Base-by-base conservation (phyloP, 2,329 filamentous ascomycete genomes). In the Xylaria hypoxylon region DNA sequence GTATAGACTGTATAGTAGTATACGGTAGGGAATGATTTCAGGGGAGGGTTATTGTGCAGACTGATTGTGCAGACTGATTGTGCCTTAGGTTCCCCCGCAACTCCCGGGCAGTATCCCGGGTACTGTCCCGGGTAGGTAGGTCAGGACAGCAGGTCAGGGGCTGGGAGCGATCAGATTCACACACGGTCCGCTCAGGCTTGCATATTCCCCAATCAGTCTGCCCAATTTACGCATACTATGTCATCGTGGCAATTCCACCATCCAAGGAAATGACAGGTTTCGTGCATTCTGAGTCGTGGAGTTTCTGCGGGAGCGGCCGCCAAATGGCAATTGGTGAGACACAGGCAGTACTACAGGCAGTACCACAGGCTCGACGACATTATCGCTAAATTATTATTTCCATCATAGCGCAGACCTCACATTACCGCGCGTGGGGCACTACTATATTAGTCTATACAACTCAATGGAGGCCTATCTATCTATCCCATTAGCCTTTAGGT, bases 341-440 rank as follows among this genome's bases (percentile, higher is more conserved):
- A 42, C 45, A 15, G 15, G 59, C 51, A n/a, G n/a, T n/a, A n/a
- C n/a, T n/a, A n/a, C n/a, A n/a, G n/a, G n/a, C n/a, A n/a, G n/a
- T n/a, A n/a, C n/a, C n/a, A n/a, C n/a, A 15, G 15, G 59, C 51
- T 62, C 52, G 51, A 66, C 59, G 31, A 44, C 56, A 57, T 60
- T 50, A 53, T 42, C 48, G 50, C 55, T 55, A 62, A 50, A 42
- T 47, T 13, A 42, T 47, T 13, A 55, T 56, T 56, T 52, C 24
- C 38, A 62, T 53, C 58, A 56, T 61, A 35, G 38, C 33, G 45
- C 57, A 58, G 31, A 64, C 69, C 68, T 71, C 67, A 68, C 66
- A 71, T 68, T 40, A 64, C 69, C 66, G 68, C 70, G 64, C 69
- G 65, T 71, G 69, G 68, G 68, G 69, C 65, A 59, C 68, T 67